These are phyloP conservation scores for Fusarium miscanthi DNA, from an alignment of 2,329 filamentous ascomycete genomes.

Conservation along the genomic window DNA sequence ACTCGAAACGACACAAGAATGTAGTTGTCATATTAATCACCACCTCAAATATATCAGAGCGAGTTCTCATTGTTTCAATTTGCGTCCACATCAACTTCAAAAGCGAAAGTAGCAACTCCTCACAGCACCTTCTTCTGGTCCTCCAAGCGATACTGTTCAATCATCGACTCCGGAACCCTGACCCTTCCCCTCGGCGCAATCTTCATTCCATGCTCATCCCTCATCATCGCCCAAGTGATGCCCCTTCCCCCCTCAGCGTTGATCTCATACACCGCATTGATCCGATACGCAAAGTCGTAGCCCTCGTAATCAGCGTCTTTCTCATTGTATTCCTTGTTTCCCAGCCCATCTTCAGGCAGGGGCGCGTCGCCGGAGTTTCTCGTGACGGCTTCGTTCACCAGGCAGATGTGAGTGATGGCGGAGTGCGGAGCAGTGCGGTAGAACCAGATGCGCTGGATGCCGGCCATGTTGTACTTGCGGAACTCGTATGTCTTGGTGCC, in stretches of 20 bases:
- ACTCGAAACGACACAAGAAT: accelerated
- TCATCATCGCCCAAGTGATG: conserved; percentile 34
- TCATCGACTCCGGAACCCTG: neutral
- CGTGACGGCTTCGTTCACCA: conserved; percentile 27
- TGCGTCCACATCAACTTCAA: accelerated
- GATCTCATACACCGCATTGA: conserved; percentile 41
- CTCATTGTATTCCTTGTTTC: conserved; percentile 45
- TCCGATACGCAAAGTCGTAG: conserved; percentile 46
- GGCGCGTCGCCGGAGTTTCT: conserved; percentile 27
- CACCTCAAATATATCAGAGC: accelerated
- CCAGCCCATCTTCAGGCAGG: conserved; percentile 34
- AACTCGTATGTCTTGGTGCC: conserved; percentile 43
- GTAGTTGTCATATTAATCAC: neutral
- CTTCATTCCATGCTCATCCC: conserved; percentile 15
- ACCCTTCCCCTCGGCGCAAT: conserved; percentile 10
- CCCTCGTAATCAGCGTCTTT: conserved; percentile 40
- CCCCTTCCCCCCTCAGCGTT: neutral
- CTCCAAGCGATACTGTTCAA: neutral
- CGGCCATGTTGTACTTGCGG: conserved; percentile 36
- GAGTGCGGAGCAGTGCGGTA: conserved; percentile 44
- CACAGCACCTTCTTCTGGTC: neutral
- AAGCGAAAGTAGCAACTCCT: neutral
- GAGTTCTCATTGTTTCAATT: accelerated
- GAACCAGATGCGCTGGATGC: conserved; percentile 42
- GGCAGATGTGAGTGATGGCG: conserved; percentile 43